phyloP scores from a whole-genome alignment of 2,329 filamentous ascomycete genomes.

The Remersonia thermophila region DNA sequence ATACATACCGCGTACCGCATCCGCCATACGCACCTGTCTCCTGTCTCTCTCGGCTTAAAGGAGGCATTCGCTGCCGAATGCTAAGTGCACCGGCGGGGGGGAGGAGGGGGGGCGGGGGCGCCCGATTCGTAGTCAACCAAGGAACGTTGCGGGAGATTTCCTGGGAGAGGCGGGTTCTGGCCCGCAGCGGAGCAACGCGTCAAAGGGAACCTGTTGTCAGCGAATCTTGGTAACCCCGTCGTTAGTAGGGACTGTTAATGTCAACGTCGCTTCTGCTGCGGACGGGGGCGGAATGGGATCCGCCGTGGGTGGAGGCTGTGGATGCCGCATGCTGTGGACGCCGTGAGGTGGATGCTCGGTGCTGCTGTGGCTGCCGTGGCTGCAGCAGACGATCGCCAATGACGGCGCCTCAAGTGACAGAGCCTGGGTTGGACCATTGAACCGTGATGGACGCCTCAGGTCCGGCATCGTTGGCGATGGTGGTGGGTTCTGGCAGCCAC shows the following conservation, averaged over 20 bases:
- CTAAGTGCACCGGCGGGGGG: too few species aligned
- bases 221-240: slow-evolving; percentile 19
- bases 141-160: slow-evolving; percentile 7
- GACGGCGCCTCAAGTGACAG: background rate
- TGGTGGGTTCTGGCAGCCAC: background rate
- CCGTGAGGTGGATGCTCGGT: too few species aligned
- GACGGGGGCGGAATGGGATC: slow-evolving; percentile 8
- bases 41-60: too few species aligned
- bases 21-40: too few species aligned
- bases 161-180: slow-evolving; percentile 6
- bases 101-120: background rate
- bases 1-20: too few species aligned
- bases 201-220: slow-evolving; percentile 4
- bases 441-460: slow-evolving; percentile 1
- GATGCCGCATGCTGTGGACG: too few species aligned
- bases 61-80: too few species aligned
- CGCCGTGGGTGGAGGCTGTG: slow-evolving; percentile 6
- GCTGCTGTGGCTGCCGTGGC: too few species aligned
- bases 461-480: background rate
- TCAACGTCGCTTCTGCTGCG: too few species aligned
- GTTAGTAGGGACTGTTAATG: slow-evolving; percentile 6
- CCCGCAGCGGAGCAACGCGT: slow-evolving; percentile 7
- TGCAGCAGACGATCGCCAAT: slow-evolving; percentile 7
- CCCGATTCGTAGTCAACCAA: slow-evolving; percentile 7
- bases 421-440: slow-evolving; percentile 2